phyloP scores from a whole-genome alignment of 345 rosid species.

The Pugionium cornutum region DNA sequence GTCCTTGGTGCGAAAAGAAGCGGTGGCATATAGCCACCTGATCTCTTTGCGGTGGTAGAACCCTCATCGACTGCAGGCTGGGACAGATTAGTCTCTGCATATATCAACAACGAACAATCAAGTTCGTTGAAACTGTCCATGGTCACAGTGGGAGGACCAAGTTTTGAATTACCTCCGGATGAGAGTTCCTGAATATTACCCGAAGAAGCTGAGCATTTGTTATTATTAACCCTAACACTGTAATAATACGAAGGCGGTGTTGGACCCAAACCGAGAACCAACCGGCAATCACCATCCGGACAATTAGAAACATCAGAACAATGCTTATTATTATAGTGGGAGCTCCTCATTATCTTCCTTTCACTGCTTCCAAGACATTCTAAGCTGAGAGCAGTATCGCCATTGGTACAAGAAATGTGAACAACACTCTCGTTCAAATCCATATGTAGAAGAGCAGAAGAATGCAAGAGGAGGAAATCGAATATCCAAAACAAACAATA shows the following conservation, averaged over 20 bases:
- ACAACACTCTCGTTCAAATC: conserved; percentile 57
- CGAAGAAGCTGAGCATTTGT: conserved; percentile 48
- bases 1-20: conserved; percentile 74
- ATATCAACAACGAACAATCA: conserved; percentile 55
- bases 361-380: conserved; percentile 55
- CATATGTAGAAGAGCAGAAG: conserved; percentile 45
- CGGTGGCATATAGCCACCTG: conserved; percentile 87
- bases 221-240: conserved; percentile 38
- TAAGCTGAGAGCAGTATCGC: conserved; percentile 75
- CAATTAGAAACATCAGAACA: conserved; percentile 48
- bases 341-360: conserved; percentile 37
- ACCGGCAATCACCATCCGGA: conserved; percentile 73
- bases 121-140: conserved; percentile 47
- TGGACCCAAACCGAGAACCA: conserved; percentile 95
- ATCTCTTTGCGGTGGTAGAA: conserved; percentile 88
- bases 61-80: conserved; percentile 73
- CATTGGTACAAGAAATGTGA: conserved; percentile 46
- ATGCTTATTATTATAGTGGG: conserved; percentile 39
- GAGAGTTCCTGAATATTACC: conserved; percentile 44
- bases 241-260: conserved; percentile 59
- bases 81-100: conserved; percentile 39
- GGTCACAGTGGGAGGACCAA: conserved; percentile 69
- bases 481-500: conserved; percentile 11
- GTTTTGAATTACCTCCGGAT: conserved; percentile 60
- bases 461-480: conserved; percentile 29